phyloP scores from a whole-genome alignment of 1,139 yeast species.

The Diutina rugosa region DNA sequence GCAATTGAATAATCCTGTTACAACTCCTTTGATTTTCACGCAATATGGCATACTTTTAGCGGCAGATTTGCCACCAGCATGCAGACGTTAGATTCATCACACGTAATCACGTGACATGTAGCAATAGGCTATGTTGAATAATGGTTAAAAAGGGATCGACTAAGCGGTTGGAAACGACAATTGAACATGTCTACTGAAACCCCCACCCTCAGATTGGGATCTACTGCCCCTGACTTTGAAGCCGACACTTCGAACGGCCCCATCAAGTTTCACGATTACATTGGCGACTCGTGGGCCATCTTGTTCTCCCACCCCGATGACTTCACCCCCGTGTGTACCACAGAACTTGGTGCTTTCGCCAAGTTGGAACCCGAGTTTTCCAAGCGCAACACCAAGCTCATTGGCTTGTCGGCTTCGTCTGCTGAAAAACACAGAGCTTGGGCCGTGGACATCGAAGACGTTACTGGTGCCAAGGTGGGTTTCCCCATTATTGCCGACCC shows the following conservation, averaged over 20 bases:
- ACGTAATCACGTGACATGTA: neutral
- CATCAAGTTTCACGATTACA: constrained; percentile 63
- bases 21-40: neutral
- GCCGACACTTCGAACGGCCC: constrained; percentile 66
- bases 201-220: constrained; percentile 34
- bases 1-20: too few species aligned
- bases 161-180: neutral
- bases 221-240: constrained; percentile 70
- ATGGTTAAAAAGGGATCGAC: neutral
- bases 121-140: neutral
- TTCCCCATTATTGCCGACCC: constrained; percentile 81
- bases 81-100: neutral
- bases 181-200: neutral
- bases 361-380: constrained; percentile 72
- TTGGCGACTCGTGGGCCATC: constrained; percentile 67
- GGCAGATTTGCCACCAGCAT: neutral
- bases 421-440: constrained; percentile 53
- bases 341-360: constrained; percentile 82
- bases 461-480: constrained; percentile 48
- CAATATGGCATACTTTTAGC: neutral
- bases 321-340: constrained; percentile 83
- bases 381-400: constrained; percentile 59
- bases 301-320: constrained; percentile 83
- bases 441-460: constrained; percentile 76
- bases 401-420: constrained; percentile 2